Conservation (phyloP, 179 eudicot genomes). For the Camellia oleifera region DNA sequence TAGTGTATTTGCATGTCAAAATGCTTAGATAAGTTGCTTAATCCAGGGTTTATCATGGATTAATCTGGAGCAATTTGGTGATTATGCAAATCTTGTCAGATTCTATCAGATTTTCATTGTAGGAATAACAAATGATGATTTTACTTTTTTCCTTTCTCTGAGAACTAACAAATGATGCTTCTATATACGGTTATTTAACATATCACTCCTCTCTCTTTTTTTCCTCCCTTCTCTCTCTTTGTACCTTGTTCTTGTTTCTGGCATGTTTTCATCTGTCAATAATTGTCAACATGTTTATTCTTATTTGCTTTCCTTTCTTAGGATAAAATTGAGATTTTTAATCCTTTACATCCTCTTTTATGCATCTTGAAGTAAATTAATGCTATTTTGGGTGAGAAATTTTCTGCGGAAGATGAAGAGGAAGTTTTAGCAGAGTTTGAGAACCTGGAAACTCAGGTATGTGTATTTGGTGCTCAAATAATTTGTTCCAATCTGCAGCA, state of each 20-base stretch:
- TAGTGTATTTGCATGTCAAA: not conserved
- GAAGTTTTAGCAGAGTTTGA: conserved; percentile 89
- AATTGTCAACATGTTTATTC: not conserved
- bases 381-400: conserved; percentile 86
- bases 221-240: not conserved
- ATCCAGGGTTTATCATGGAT: not conserved
- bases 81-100: not conserved
- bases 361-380: conserved; percentile 65
- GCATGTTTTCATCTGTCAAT: not conserved
- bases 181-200: not conserved
- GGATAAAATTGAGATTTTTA: too few species aligned
- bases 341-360: not conserved
- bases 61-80: not conserved
- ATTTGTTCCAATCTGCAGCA: not conserved
- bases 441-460: conserved; percentile 77
- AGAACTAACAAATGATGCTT: not conserved
- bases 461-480: conserved; percentile 10
- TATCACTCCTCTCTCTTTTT: not conserved
- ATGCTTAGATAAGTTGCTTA: not conserved
- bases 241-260: not conserved
- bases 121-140: too few species aligned
- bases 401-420: conserved; percentile 94
- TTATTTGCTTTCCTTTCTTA: not conserved
- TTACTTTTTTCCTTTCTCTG: too few species aligned
- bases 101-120: not conserved